Percentiles rank a stretch among this genome's conserved stretches.
phyloP scores from a whole-genome alignment of 2,329 filamentous ascomycete genomes.

The Cordyceps militaris region DNA sequence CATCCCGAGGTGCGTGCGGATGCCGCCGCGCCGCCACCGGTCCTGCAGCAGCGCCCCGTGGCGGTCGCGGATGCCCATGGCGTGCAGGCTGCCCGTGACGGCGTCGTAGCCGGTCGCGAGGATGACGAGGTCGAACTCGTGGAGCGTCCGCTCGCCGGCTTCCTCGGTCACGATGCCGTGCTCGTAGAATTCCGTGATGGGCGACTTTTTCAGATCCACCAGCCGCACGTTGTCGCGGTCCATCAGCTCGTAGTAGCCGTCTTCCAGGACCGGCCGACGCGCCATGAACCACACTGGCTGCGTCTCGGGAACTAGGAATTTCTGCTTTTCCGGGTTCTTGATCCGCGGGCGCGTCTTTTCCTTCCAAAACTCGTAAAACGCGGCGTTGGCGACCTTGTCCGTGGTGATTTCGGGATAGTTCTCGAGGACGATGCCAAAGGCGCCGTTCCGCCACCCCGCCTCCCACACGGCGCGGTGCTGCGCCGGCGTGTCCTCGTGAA shows the following conservation, averaged over 20 bases:
- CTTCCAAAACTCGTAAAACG: conserved; percentile 14
- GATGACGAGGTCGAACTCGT: conserved; percentile 14
- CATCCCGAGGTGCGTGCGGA: conserved; percentile 19
- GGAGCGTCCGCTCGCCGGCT: background rate
- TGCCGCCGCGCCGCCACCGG: conserved; percentile 16
- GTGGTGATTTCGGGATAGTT: conserved; percentile 28
- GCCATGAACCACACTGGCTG: conserved; percentile 7
- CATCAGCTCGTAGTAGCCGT: conserved; percentile 14
- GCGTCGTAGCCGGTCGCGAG: conserved; percentile 19
- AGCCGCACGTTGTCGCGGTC: conserved; percentile 12
- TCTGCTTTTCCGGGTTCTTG: conserved; percentile 9
- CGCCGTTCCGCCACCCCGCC: conserved; percentile 37
- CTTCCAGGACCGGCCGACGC: conserved; percentile 2
- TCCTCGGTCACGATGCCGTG: conserved; percentile 6
- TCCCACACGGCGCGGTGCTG: conserved; percentile 38
- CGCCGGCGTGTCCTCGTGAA: conserved; percentile 24
- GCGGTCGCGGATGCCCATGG: conserved; percentile 18
- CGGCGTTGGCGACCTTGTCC: conserved; percentile 7
- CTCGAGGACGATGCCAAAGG: conserved; percentile 38
- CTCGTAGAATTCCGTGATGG: background rate
- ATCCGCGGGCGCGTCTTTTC: conserved; percentile 6
- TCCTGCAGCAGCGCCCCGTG: conserved; percentile 14
- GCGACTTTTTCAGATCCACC: conserved; percentile 9
- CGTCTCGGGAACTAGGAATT: conserved; percentile 11
- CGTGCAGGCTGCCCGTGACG: conserved; percentile 18